phyloP scores from a whole-genome alignment of 345 rosid genomes.

The Brassica rapa region DNA sequence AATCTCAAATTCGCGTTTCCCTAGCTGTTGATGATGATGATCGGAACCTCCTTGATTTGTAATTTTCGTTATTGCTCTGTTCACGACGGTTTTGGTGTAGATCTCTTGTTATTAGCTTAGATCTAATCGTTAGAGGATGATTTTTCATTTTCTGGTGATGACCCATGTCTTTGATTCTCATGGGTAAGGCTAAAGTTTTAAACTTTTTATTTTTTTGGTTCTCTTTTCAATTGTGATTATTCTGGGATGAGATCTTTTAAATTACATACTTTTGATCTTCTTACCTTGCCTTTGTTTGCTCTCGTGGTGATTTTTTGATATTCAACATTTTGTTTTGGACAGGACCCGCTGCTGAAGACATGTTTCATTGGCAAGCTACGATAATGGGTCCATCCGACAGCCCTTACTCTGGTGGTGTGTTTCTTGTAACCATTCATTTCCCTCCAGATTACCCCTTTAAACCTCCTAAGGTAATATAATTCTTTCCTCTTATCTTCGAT shows the following conservation, averaged over 20 bases:
- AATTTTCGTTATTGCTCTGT: not conserved
- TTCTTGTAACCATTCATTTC: slow-evolving; percentile 72
- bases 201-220: slow-evolving; percentile 15
- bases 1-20: not conserved
- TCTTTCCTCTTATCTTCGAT: not conserved
- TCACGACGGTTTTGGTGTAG: not conserved
- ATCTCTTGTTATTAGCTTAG: slow-evolving; percentile 17
- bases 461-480: slow-evolving; percentile 62
- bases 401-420: slow-evolving; percentile 78
- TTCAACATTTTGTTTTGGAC: not conserved
- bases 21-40: not conserved
- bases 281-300: slow-evolving; percentile 7
- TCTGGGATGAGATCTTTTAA: not conserved
- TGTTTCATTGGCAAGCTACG: slow-evolving; percentile 90
- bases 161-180: not conserved
- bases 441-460: slow-evolving; percentile 87
- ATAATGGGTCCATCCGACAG: slow-evolving; percentile 87
- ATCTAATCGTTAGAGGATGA: not conserved
- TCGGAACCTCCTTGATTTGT: not conserved
- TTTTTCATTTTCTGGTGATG: too few species aligned
- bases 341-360: slow-evolving; percentile 86
- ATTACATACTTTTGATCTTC: not conserved
- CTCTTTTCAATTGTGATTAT: slow-evolving; percentile 12
- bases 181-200: not conserved
- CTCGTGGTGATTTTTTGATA: not conserved